Percentiles rank a stretch among this genome's conserved stretches.
These are phyloP conservation scores for Circinella minor DNA, from an alignment of 371 early-diverging fungal species.

Conservation along the genomic window DNA sequence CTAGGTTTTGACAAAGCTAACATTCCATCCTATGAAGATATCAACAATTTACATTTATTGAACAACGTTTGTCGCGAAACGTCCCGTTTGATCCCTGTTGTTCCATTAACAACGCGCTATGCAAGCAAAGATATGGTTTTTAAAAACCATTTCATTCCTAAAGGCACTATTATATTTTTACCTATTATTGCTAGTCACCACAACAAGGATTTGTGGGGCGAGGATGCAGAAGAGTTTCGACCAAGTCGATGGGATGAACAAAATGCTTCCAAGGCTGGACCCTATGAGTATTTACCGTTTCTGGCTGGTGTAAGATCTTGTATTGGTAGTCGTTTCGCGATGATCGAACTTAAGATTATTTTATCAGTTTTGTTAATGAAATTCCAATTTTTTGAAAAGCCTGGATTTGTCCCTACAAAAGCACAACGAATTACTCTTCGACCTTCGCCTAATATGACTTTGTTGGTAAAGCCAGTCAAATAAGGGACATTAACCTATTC, in stretches of 20 bases:
- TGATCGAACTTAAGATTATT: constrained; percentile 46
- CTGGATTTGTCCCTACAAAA: constrained; percentile 32
- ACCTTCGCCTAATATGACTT: constrained; percentile 41
- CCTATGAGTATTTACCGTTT: constrained; percentile 66
- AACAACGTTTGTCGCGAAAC: constrained; percentile 59
- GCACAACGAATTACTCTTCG: constrained; percentile 40
- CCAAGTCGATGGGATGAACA: constrained; percentile 64
- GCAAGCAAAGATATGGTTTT: constrained; percentile 46
- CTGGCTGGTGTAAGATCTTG: constrained; percentile 58
- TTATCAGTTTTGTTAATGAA: constrained; percentile 37
- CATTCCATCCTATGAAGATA: constrained; percentile 46
- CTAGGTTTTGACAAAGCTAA: constrained; percentile 1
- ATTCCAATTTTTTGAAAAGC: constrained; percentile 42
- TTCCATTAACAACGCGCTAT: constrained; percentile 51
- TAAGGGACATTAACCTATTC: too few relatives aligned
- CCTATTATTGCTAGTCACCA: constrained; percentile 51
- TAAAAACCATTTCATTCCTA: constrained; percentile 54
- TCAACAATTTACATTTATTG: constrained; percentile 49
- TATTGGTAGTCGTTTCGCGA: constrained; percentile 48
- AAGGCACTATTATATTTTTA: constrained; percentile 53
- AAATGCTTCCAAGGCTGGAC: constrained; percentile 31
- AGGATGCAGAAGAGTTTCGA: constrained; percentile 63
- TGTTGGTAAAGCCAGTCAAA: constrained; percentile 18
- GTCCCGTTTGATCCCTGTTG: constrained; percentile 57
- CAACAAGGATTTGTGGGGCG: constrained; percentile 63